Conservation (phyloP, 495 filamentous ascomycete genomes). For the Aspergillus sclerotioniger region DNA sequence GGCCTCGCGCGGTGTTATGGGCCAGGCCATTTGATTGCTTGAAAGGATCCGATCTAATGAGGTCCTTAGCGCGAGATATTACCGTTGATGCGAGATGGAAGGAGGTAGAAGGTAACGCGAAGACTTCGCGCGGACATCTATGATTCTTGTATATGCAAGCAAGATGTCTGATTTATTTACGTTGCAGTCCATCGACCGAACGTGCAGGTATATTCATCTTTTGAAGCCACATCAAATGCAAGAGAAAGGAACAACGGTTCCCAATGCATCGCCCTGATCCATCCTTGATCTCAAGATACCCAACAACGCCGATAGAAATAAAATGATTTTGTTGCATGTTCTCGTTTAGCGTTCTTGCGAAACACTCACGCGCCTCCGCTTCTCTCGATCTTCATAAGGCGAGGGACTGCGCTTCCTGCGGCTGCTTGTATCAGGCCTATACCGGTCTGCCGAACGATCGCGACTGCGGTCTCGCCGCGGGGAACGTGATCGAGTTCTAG, state of each 20-base stretch:
- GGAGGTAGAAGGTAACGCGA: not conserved
- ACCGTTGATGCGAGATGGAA: not conserved
- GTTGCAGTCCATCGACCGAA: not conserved
- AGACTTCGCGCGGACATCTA: not conserved
- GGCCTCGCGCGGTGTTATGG: not conserved
- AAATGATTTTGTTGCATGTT: slow-evolving; percentile 10
- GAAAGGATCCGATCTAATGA: not conserved
- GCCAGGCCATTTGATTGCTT: not conserved
- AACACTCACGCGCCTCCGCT: slow-evolving; percentile 59
- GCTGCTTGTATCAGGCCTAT: slow-evolving; percentile 27
- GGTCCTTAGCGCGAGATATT: not conserved
- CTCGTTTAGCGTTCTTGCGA: slow-evolving; percentile 20
- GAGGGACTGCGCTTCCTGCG: slow-evolving; percentile 65
- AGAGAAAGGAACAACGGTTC: slow-evolving; percentile 3
- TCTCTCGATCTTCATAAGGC: slow-evolving; percentile 61
- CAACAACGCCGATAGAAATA: slow-evolving; percentile 28
- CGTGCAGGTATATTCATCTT: slow-evolving; percentile 2
- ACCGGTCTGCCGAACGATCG: slow-evolving; percentile 51
- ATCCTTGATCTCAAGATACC: slow-evolving; percentile 15
- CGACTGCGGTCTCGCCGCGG: slow-evolving; percentile 31
- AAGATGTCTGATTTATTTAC: not conserved
- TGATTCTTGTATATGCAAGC: not conserved
- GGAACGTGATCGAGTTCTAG: slow-evolving; percentile 36
- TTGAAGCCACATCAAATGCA: slow-evolving; percentile 9
- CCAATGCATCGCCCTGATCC: slow-evolving; percentile 14